Conservation (phyloP, 1,139 yeast genomes). For the Blastobotrys persicus region DNA sequence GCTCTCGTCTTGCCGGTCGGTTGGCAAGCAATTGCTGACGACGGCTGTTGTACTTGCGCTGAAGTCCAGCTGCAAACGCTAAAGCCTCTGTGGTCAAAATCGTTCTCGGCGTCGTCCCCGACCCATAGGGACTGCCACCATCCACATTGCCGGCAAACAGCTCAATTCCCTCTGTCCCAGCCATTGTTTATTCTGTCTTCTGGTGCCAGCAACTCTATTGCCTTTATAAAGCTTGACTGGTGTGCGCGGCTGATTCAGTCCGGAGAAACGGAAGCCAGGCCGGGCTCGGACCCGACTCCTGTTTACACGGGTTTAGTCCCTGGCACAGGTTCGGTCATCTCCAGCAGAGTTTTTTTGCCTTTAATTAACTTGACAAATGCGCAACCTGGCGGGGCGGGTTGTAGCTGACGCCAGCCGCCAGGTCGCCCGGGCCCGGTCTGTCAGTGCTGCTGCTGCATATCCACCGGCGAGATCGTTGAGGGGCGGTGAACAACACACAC, state of each 20-base stretch:
- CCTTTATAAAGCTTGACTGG: neutral
- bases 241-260: slow-evolving; percentile 4
- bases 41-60: slow-evolving; percentile 63
- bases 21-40: slow-evolving; percentile 60
- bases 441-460: too few species aligned
- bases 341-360: neutral
- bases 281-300: neutral
- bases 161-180: slow-evolving; percentile 15
- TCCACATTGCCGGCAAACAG: slow-evolving; percentile 10
- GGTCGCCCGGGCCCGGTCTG: too few species aligned
- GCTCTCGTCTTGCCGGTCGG: slow-evolving; percentile 57
- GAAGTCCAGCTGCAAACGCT: slow-evolving; percentile 69
- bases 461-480: too few species aligned
- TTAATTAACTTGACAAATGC: too few species aligned
- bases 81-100: slow-evolving; percentile 67
- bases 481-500: too few species aligned
- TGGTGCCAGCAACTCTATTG: neutral
- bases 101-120: slow-evolving; percentile 24
- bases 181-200: neutral
- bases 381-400: too few species aligned
- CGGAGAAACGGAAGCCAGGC: slow-evolving; percentile 8
- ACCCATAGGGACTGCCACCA: slow-evolving; percentile 12
- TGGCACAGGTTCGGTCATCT: neutral
- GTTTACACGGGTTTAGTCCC: neutral
- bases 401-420: too few species aligned